Base-by-base conservation (phyloP, 192 early-diverging fungal genomes). In the Podochytrium sp. region DNA sequence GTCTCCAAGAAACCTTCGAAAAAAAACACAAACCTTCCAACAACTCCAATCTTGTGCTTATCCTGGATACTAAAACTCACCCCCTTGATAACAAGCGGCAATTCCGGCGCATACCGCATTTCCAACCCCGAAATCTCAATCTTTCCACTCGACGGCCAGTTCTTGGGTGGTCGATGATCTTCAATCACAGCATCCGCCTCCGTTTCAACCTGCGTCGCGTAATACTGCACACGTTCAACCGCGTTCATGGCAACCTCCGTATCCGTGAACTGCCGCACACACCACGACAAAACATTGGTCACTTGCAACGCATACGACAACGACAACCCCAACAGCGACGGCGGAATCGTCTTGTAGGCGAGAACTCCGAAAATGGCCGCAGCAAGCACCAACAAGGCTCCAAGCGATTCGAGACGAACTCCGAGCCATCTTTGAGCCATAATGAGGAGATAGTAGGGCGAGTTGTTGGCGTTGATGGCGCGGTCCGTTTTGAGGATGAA, bases 231-330 rank as follows among this genome's bases (percentile, higher is more conserved):
- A 23, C 85, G 80, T 76, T 87, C 86, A 20, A 86, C 85, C 2
- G 85, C 76, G 57, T 87, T 88, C 74, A 86, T 75, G 47, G 63
- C 80, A 73, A 86, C 83, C 86, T 88, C 76, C 34, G 89, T 85
- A 68, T 64, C 71, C 49, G 63, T 79, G 70, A 89, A 90, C 75
- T 91, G 90, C 33, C 92, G 83, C 89, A 41, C 88, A 35, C 90
- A 89, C 86, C 91, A 91, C 72, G 87, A 91, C 39, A 95, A 84
- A 14, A 85, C 85, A 38, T 79, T 76, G 32, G 92, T 92, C 59
- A 95, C 86, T 71, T 87, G 86, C 42, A 95, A 82, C n/a, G 92
- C 86, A 76, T 97, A 95, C n/a, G 41, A 47, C n/a, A 96, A 80
- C 0, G 89, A 84, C 16, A 97, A 82, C 33, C 93, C 93, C 56